phyloP scores from a whole-genome alignment of 192 early-diverging fungal genomes.

The Entomortierella chlamydospora region DNA sequence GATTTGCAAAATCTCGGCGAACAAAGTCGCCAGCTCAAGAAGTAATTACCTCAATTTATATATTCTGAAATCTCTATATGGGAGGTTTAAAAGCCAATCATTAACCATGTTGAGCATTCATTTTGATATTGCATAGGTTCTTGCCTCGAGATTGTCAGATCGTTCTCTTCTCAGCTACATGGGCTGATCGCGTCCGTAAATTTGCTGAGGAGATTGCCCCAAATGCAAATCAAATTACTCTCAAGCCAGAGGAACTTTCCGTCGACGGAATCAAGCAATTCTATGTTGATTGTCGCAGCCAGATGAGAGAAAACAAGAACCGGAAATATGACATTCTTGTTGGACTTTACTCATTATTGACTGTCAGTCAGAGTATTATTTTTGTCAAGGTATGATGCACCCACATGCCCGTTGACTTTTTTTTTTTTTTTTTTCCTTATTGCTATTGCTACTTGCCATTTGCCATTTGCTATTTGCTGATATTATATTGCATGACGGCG shows the following conservation, averaged over 20 bases:
- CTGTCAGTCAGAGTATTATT: conserved; percentile 96
- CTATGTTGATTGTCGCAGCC: conserved; percentile 92
- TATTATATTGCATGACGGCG: too few species aligned
- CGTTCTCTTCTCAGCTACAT: conserved; percentile 96
- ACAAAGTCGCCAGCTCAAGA: conserved; percentile 87
- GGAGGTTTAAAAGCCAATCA: too few species aligned
- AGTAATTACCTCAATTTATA: conserved; percentile 52
- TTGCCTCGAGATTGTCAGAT: conserved; percentile 84
- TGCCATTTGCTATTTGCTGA: too few species aligned
- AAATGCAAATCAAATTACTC: conserved; percentile 85
- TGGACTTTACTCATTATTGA: conserved; percentile 83
- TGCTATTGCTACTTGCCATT: too few species aligned
- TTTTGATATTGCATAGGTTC: conserved; percentile 53
- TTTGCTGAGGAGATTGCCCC: conserved; percentile 89
- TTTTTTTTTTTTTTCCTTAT: too few species aligned
- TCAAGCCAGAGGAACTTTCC: conserved; percentile 89
- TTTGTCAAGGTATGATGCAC: conserved; percentile 83
- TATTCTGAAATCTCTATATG: neutral
- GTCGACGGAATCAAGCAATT: conserved; percentile 97
- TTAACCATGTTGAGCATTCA: neutral
- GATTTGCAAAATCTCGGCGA: conserved; percentile 88
- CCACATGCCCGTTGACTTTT: too few species aligned
- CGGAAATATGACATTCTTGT: conserved; percentile 85
- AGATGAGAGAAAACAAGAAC: conserved; percentile 51
- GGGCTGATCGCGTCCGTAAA: conserved; percentile 77